These are phyloP conservation scores for Camellia lanceoleosa DNA, from an alignment of 148 eudicot genomes.

Conservation along the genomic window DNA sequence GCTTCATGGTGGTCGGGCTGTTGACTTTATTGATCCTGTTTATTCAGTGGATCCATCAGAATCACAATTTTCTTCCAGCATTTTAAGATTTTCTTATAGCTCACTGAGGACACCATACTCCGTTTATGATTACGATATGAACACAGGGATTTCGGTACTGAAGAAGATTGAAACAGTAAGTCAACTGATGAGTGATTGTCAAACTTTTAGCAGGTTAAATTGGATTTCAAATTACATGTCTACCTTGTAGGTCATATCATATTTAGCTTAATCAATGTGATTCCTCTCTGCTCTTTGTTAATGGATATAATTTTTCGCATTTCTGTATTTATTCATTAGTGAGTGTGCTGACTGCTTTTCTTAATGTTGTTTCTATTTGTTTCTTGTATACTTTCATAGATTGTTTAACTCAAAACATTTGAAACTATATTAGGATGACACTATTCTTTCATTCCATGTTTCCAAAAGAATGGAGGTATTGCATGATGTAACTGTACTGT, in stretches of 20 bases:
- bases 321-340: not conserved
- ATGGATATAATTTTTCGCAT: not conserved
- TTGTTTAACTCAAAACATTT: no score
- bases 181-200: slow-evolving; percentile 8
- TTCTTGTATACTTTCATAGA: not conserved
- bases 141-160: slow-evolving; percentile 60
- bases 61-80: slow-evolving; percentile 65
- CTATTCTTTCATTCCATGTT: no score
- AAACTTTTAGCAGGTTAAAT: not conserved
- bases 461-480: no score
- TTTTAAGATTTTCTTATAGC: slow-evolving; percentile 74
- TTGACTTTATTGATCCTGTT: slow-evolving; percentile 79
- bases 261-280: not conserved
- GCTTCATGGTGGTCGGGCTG: slow-evolving; percentile 55
- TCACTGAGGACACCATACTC: slow-evolving; percentile 85
- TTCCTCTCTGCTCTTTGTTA: not conserved
- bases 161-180: slow-evolving; percentile 79
- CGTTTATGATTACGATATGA: slow-evolving; percentile 85
- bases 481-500: no score
- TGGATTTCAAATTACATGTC: not conserved
- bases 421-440: no score
- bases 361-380: not conserved
- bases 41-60: slow-evolving; percentile 55
- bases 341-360: not conserved
- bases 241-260: not conserved